Percentiles rank a stretch among this genome's conserved stretches.
Evolutionary conservation across 805 yeast genomes (phyloP).

Genomic region (Saturnispora serradocipensis): DNA sequence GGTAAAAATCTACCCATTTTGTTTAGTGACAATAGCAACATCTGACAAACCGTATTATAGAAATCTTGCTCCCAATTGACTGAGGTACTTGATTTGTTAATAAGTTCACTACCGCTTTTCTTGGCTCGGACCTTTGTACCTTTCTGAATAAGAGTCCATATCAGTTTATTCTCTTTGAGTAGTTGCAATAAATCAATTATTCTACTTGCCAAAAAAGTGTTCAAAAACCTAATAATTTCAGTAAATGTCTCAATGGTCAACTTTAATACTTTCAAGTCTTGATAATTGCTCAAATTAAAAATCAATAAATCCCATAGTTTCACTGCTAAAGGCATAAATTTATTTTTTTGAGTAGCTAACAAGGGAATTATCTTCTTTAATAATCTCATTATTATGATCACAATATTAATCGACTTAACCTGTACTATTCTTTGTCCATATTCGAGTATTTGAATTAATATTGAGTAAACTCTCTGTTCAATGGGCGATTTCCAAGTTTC

Average conservation of each 20-base stretch:
- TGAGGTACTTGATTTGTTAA: slow-evolving; percentile 21
- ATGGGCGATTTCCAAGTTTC: slow-evolving; percentile 60
- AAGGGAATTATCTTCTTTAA: slow-evolving; percentile 38
- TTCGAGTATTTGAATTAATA: slow-evolving; percentile 50
- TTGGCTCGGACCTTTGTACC: slow-evolving; percentile 1
- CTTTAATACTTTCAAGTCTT: slow-evolving; percentile 25
- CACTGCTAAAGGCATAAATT: slow-evolving; percentile 43
- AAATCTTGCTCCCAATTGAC: slow-evolving; percentile 21
- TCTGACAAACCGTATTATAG: slow-evolving; percentile 21
- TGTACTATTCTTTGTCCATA: slow-evolving; percentile 64
- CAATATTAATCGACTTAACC: slow-evolving; percentile 37
- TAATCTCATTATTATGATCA: slow-evolving; percentile 47
- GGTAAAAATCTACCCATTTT: slow-evolving; percentile 35
- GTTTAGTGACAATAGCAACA: slow-evolving; percentile 30
- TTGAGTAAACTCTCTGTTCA: slow-evolving; percentile 48
- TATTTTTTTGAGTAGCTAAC: slow-evolving; percentile 39
- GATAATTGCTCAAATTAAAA: slow-evolving; percentile 13
- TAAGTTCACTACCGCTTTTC: neutral
- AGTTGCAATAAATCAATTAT: slow-evolving; percentile 34
- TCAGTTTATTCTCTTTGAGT: slow-evolving; percentile 5
- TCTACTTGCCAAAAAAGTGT: slow-evolving; percentile 38
- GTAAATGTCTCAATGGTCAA: slow-evolving; percentile 23
- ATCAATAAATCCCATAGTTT: slow-evolving; percentile 42
- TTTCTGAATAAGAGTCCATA: slow-evolving; percentile 12
- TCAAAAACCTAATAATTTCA: slow-evolving; percentile 29